Percentiles rank a stretch among this genome's conserved stretches.
phyloP scores from a whole-genome alignment of 208 protist species.

The Trichomonas vaginalis region DNA sequence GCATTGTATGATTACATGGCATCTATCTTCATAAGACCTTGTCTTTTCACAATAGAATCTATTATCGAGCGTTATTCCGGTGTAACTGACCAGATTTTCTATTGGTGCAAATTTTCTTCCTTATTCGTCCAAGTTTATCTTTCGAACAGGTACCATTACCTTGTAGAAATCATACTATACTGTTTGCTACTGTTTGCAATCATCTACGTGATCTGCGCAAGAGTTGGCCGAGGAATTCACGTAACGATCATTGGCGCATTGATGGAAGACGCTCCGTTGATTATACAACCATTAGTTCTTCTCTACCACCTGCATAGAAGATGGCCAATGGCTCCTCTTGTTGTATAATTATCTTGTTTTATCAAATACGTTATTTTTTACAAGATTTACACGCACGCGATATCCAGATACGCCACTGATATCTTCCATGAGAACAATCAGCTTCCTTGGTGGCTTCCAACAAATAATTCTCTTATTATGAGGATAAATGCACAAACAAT shows the following conservation, averaged over 20 bases:
- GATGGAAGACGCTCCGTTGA: neutral
- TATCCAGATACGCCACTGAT: neutral
- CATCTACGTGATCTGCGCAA: neutral
- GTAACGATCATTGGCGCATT: neutral
- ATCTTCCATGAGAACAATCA: neutral
- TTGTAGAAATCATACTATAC: neutral
- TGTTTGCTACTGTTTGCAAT: neutral
- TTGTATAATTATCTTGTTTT: neutral
- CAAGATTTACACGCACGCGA: neutral
- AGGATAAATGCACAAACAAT: neutral
- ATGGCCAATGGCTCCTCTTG: neutral
- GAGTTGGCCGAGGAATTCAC: neutral
- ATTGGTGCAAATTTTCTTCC: neutral
- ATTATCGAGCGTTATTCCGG: neutral
- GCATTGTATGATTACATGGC: neutral
- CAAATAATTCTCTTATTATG: neutral
- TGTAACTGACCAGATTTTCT: neutral
- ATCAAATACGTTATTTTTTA: neutral
- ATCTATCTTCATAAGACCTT: neutral
- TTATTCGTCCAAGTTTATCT: neutral
- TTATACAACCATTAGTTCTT: neutral
- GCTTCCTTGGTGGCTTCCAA: neutral
- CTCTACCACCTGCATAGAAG: neutral
- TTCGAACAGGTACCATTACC: neutral
- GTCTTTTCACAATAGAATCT: neutral